Base-by-base conservation (phyloP, 176 grass and related monocot genomes). In the Urochloa ruziziensis region DNA sequence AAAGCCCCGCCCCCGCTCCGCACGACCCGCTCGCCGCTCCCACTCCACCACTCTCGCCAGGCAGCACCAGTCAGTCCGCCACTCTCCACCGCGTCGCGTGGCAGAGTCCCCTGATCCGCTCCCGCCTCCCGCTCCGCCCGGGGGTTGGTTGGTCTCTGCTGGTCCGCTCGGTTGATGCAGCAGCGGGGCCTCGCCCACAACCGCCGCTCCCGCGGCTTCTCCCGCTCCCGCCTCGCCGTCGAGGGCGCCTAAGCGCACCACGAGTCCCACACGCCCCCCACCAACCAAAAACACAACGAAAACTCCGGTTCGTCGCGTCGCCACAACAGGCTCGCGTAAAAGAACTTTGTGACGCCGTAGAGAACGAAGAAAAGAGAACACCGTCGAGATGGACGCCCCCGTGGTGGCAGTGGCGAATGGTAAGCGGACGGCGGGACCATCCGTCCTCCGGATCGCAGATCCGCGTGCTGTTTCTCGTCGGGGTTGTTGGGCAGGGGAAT, bases 181-280 rank as follows among this genome's bases (percentile, higher is more conserved):
- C 93, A 91, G 88, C 82, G 81, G 15, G 96, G 93, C n/a, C 85
- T 86, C 61, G 56, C 79, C n/a, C 63, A 81, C 83, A 88, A 98
- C 81, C 80, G 96, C 80, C 89, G 91, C 80, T 99, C 96, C 57
- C 89, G 93, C 85, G 94, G 96, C 89, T 99, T 99, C 91, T 96
- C 96, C 32, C 80, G 96, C 82, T 88, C 93, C 75, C 96, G 96
- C 75, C 25, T 68, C 67, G 96, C 96, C 67, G 84, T 96, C 86
- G 96, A 99, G 80, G 96, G 96, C 64, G 81, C 91, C 73, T 91
- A 72, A 72, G 40, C 81, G 63, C 62, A 17, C 46, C 17, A 40
- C 16, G n/a, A n/a, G n/a, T n/a, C 19, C 19, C 77, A 14, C 24
- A 12, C 37, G 14, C 39, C 32, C 44, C 2, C 47, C 4, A 11